Evolutionary conservation across 2,329 filamentous ascomycete species (phyloP).

Genomic region (Zymoseptoria tritici): DNA sequence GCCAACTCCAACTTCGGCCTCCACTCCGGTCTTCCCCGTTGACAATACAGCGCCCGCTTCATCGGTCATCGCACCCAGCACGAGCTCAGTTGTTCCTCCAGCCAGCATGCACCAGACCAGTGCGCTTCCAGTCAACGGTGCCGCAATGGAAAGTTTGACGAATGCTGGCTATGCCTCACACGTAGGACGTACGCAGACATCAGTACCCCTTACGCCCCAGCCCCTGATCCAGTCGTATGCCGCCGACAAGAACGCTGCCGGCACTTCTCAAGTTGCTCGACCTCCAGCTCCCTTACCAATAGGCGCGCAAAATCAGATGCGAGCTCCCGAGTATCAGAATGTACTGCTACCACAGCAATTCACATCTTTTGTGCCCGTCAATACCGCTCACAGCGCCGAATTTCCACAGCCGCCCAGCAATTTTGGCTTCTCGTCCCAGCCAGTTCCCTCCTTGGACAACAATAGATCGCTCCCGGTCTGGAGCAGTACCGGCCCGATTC

Average conservation of each 20-base stretch:
- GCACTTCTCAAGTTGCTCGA: background rate
- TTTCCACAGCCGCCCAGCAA: background rate
- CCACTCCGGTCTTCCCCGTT: background rate
- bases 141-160: background rate
- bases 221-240: background rate
- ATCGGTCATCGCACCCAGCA: background rate
- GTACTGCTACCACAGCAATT: background rate
- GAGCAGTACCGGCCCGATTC: slow-evolving; percentile 28
- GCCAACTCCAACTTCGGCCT: background rate
- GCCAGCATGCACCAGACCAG: background rate
- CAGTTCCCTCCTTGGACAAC: background rate
- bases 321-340: background rate
- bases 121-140: background rate
- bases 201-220: background rate
- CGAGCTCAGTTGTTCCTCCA: background rate
- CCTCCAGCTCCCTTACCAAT: background rate
- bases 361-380: background rate
- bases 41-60: background rate
- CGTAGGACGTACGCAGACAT: background rate
- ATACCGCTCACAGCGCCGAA: background rate
- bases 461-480: slow-evolving; percentile 19
- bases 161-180: background rate
- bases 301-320: background rate
- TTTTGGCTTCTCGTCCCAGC: background rate
- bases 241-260: background rate